Evolutionary conservation across 169 alveolate species (phyloP).

Genomic region (Eimeria falciformis): DNA sequence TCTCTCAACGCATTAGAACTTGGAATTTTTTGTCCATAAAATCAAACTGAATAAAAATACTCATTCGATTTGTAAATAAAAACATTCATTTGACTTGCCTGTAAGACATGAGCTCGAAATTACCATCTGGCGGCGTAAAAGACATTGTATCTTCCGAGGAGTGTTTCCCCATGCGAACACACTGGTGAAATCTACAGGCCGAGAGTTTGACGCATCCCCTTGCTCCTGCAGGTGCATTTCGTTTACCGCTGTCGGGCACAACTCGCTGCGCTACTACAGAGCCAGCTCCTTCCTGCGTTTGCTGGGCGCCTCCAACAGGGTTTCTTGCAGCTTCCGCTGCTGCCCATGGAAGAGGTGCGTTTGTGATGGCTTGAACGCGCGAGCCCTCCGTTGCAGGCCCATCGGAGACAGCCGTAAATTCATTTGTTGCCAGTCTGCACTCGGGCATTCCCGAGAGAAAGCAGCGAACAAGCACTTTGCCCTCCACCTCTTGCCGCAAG

Average conservation of each 20-base stretch:
- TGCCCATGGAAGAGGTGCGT: not conserved
- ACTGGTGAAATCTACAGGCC: slow-evolving; percentile 89
- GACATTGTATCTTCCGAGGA: slow-evolving; percentile 94
- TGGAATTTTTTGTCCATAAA: no score
- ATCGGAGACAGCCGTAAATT: not conserved
- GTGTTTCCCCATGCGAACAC: slow-evolving; percentile 92
- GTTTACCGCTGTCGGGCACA: not conserved
- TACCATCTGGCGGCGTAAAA: slow-evolving; percentile 96
- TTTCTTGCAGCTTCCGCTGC: slow-evolving; percentile 26
- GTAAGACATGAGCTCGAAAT: slow-evolving; percentile 87
- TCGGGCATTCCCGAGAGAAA: slow-evolving; percentile 92
- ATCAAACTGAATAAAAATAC: not conserved
- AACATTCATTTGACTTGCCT: slow-evolving; percentile 81
- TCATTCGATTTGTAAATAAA: not conserved
- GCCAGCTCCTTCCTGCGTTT: not conserved
- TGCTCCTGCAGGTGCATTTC: not conserved
- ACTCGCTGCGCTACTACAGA: not conserved
- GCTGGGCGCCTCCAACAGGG: not conserved
- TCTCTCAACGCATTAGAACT: no score
- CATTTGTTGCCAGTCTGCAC: slow-evolving; percentile 89
- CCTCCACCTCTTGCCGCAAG: slow-evolving; percentile 90
- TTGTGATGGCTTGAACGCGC: slow-evolving; percentile 9
- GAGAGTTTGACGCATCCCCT: slow-evolving; percentile 72
- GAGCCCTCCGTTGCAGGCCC: not conserved
- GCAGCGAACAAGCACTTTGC: slow-evolving; percentile 91